A percentile compares a stretch with the other conserved stretches of the same genome.
These are phyloP conservation scores for Groenewaldozyma sp. DNA, from an alignment of 1,139 yeast species.

Conservation along the genomic window DNA sequence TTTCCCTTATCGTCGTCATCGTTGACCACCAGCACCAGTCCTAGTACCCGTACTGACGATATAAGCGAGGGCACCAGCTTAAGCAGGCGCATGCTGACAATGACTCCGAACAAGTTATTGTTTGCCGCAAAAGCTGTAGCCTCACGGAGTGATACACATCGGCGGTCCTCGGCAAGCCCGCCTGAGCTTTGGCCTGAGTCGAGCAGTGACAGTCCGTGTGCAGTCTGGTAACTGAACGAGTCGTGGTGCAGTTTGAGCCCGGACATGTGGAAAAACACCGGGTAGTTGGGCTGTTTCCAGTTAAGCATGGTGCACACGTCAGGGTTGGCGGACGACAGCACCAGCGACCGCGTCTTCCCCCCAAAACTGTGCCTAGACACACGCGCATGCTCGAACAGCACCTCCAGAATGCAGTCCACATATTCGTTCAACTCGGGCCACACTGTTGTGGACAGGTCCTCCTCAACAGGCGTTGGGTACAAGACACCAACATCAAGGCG, in stretches of 20 bases:
- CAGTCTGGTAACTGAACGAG: slow-evolving; percentile 28
- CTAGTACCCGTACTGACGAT: slow-evolving; percentile 68
- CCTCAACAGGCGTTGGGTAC: slow-evolving; percentile 69
- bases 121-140: slow-evolving; percentile 65
- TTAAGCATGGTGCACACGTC: slow-evolving; percentile 83
- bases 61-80: slow-evolving; percentile 67
- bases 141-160: slow-evolving; percentile 48
- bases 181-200: too few relatives aligned
- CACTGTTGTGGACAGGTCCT: slow-evolving; percentile 35
- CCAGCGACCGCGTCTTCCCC: slow-evolving; percentile 44
- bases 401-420: slow-evolving; percentile 63
- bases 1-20: slow-evolving; percentile 20
- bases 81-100: slow-evolving; percentile 63
- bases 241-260: slow-evolving; percentile 18
- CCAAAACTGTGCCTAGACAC: slow-evolving; percentile 19
- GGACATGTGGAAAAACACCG: slow-evolving; percentile 78
- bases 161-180: slow-evolving; percentile 29
- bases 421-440: slow-evolving; percentile 49
- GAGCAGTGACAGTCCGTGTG: slow-evolving; percentile 30
- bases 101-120: slow-evolving; percentile 78
- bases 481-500: slow-evolving; percentile 71
- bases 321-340: slow-evolving; percentile 80
- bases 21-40: slow-evolving; percentile 70
- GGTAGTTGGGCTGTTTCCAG: slow-evolving; percentile 98
- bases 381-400: slow-evolving; percentile 67